Evolutionary conservation across 192 early-diverging fungal genomes (phyloP), one percentile per base, ranked within the genome.

Genomic region (Backusella morwellensis): DNA sequence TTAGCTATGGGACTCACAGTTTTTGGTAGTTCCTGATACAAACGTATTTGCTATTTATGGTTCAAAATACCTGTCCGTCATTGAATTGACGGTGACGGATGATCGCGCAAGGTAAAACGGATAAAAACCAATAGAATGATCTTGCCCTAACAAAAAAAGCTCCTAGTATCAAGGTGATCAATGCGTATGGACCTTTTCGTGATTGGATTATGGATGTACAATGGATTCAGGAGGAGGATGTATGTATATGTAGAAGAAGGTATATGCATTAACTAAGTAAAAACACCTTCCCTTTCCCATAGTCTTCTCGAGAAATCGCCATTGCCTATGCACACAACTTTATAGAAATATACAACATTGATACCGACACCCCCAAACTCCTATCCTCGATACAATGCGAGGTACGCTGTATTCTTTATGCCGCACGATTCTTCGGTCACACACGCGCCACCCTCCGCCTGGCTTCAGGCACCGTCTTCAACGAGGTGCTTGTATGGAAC

Each of bases 181-280:
- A 80, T 66, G 50, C 80, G 3, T 70, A 86, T 19, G 75, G 79
- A 19, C 84, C 86, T 8, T 83, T 89, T 47, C 82, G 77, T 11
- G 93, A 96, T 80, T 96, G 94, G 94, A 92, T 96, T 77, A 86
- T 90, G 68, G 93, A 94, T 74, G 87, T 85, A 1, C 90, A 91
- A 35, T 96, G 92, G 92, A 72, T 94, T 3, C 81, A 78, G 68
- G 74, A 72, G 8, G 74, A 85, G 26, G 83, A 77, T 75, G 5
- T 23, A 32, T 32, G 32, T 32, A 32, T 29, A 3, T 32, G 3
- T 32, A 32, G 32, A 32, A 3, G 32, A 32, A 32, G 32, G 3
- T 32, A 3, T 32, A 32, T 32, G 32, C 32, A 32, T 32, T 32
- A 32, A 32, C 2, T 3, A 32, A 32, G 32, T 32, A 32, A 32